Conservation (phyloP, 2,329 filamentous ascomycete species). For the Acrodontium crateriforme region DNA sequence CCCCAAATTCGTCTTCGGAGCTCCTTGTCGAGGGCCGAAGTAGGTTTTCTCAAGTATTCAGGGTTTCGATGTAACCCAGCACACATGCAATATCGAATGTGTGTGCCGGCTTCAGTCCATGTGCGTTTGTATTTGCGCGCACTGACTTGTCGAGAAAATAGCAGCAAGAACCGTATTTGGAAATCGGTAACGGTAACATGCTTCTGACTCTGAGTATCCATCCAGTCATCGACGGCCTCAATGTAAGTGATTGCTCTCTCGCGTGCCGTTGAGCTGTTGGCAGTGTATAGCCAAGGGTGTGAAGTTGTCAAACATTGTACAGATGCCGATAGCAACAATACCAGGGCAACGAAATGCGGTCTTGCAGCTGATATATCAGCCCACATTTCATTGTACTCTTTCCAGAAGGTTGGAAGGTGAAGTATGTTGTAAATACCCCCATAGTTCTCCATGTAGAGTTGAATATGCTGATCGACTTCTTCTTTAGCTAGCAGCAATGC, state of each 20-base stretch:
- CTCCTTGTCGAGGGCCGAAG: slow-evolving; percentile 34
- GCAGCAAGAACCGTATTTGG: slow-evolving; percentile 37
- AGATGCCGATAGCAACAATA: slow-evolving; percentile 28
- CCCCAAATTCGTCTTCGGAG: slow-evolving; percentile 44
- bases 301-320: slow-evolving; percentile 21
- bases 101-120: slow-evolving; percentile 37
- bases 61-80: slow-evolving; percentile 41
- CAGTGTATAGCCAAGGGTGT: slow-evolving; percentile 24
- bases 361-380: slow-evolving; percentile 14
- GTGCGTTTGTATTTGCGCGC: slow-evolving; percentile 41
- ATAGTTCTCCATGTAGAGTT: slow-evolving; percentile 37
- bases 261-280: slow-evolving; percentile 29
- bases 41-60: slow-evolving; percentile 21
- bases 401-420: slow-evolving; percentile 39
- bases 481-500: slow-evolving; percentile 23
- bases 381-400: slow-evolving; percentile 38
- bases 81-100: slow-evolving; percentile 39
- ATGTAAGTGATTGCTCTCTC: slow-evolving; percentile 27
- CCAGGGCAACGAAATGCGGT: slow-evolving; percentile 25
- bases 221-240: slow-evolving; percentile 28
- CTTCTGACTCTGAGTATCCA: slow-evolving; percentile 35
- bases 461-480: slow-evolving; percentile 29
- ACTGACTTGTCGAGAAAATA: slow-evolving; percentile 37
- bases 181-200: slow-evolving; percentile 37
- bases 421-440: slow-evolving; percentile 40